Evolutionary conservation across 257 asterid species (phyloP).

Genomic region (Fraxinus cuspidata): DNA sequence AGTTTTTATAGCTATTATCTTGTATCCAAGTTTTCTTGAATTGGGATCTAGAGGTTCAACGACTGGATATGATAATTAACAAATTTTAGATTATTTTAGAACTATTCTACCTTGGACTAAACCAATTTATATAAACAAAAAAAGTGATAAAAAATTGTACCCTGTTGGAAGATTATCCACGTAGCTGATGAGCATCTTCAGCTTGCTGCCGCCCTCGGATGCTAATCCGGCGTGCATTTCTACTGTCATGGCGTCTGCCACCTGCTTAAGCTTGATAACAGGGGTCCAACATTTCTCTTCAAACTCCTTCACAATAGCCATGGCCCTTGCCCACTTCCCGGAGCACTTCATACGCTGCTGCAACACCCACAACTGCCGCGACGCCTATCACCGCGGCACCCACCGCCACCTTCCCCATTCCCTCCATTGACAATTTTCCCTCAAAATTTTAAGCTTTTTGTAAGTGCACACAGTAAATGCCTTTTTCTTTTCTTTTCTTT

Average conservation of each 20-base stretch:
- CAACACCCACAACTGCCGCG: constrained; percentile 52
- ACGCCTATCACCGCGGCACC: constrained; percentile 60
- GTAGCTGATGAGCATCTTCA: constrained; percentile 67
- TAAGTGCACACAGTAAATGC: no score
- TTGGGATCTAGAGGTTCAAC: not conserved
- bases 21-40: no score
- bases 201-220: constrained; percentile 70
- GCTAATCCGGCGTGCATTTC: constrained; percentile 85
- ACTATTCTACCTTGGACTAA: no score
- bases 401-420: constrained; percentile 50
- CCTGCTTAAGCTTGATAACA: constrained; percentile 48
- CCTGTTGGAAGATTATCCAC: constrained; percentile 75
- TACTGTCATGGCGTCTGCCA: constrained; percentile 68
- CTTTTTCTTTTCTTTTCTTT: no score
- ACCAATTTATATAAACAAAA: no score
- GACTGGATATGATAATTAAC: no score
- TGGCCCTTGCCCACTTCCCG: constrained; percentile 56
- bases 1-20: not conserved
- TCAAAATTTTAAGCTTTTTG: not conserved
- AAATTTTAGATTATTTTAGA: no score
- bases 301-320: constrained; percentile 51
- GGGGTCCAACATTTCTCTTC: constrained; percentile 57
- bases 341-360: constrained; percentile 52
- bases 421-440: constrained; percentile 28
- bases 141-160: constrained; percentile 25